Conservation (phyloP, 331 rosid genomes). For the Arachis monticola region DNA sequence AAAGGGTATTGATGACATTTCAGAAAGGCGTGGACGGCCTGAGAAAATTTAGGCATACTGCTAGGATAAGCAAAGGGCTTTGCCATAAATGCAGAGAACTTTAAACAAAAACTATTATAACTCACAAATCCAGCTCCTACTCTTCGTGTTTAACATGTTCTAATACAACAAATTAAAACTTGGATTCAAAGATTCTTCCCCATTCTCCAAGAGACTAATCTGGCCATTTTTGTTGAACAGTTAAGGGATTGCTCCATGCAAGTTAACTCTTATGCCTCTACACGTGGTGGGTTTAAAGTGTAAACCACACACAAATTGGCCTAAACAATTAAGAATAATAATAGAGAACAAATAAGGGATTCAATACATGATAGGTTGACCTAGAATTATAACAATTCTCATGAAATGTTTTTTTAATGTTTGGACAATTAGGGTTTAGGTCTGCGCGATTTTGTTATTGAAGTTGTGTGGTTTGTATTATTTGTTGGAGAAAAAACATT, state of each 20-base stretch:
- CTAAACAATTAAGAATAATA: not conserved
- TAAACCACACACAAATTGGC: not conserved
- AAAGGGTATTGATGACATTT: slow-evolving; percentile 50
- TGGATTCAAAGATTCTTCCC: slow-evolving; percentile 39
- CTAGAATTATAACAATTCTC: too few species aligned
- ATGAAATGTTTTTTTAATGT: too few species aligned
- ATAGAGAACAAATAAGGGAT: not conserved
- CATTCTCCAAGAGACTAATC: slow-evolving; percentile 21
- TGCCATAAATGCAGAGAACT: slow-evolving; percentile 33
- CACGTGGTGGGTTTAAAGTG: slow-evolving; percentile 35
- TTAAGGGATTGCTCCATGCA: slow-evolving; percentile 21
- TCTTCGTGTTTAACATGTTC: slow-evolving; percentile 30
- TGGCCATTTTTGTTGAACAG: slow-evolving; percentile 2
- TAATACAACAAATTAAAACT: slow-evolving; percentile 27
- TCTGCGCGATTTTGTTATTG: too few species aligned
- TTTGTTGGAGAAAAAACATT: too few species aligned
- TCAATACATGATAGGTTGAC: too few species aligned
- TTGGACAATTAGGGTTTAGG: too few species aligned
- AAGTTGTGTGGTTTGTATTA: too few species aligned
- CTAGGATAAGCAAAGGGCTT: slow-evolving; percentile 74
- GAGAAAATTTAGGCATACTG: slow-evolving; percentile 61
- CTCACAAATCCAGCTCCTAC: slow-evolving; percentile 25
- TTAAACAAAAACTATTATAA: slow-evolving; percentile 35
- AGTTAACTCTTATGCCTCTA: slow-evolving; percentile 35
- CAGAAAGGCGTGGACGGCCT: slow-evolving; percentile 46